Base-by-base conservation (phyloP, 2,329 filamentous ascomycete genomes). In the Paramyrothecium roridum region DNA sequence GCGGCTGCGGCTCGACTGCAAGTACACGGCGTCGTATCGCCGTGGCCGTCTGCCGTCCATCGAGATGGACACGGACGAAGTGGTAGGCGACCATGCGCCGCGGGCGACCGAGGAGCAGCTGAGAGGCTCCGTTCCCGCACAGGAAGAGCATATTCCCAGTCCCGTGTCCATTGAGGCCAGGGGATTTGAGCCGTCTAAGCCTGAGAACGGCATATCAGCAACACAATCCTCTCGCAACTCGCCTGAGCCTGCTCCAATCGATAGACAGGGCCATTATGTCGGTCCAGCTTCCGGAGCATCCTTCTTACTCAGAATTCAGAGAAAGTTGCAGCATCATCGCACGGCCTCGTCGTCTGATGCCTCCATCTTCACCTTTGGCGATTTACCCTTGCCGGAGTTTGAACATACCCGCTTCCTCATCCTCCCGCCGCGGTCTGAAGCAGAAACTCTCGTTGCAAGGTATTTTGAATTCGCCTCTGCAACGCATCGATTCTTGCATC, bases 391-490 rank as follows among this genome's bases (percentile, higher is more conserved):
- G 26, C 69, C 70, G 1, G 68, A 70, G 6, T 65, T 64, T 20
- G 67, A 71, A 8, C 64, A 71, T 20, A 58, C 64, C 3, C 37
- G 37, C 16, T 67, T 68, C 33, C 68, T 75, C 59, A 60, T 74
- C 56, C 52, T 82, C 55, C 70, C 73, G 12, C 55, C 77, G 33
- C 65, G 70, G 21, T 60, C 70, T 3, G 66, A 66, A 11, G 65
- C 64, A 8, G 60, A 65, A 16, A 43, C 54, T 0, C 57, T 83
- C 6, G 65, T 83, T 0, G 68, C 71, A 21, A 65, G 79, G 13
- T 84, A 83, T 54, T 83, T 83, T 61, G 80, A 83, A 50, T 80
- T 79, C 55, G 79, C 79, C 3, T 76, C 81, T 23, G 79, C 81
- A 3, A 83, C 81, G 0, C 80, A 83, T 57, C 73, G 80, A 1